Evolutionary conservation across 768 basidiomycete species (phyloP), one percentile per base, ranked within the genome.

Genomic region (Amyloporia xantha): DNA sequence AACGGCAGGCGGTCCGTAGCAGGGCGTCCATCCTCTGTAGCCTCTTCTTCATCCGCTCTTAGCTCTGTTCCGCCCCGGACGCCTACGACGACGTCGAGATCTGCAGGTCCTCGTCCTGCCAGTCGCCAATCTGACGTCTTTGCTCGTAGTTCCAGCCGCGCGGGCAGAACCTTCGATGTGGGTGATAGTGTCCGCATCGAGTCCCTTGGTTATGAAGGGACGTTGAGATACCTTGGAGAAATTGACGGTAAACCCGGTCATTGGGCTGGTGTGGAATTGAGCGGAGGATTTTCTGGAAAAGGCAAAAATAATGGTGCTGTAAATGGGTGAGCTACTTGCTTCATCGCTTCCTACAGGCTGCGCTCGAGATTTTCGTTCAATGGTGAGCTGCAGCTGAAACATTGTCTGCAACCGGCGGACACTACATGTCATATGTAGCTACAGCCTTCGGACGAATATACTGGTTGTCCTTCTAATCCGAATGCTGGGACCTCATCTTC

Each of bases 221-320:
- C 71, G 7, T 66, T 98, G 38, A 71, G 80, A 52, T 97, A 81
- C 66, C 53, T 94, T 15, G 95, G 95, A 4, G 77, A 80, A 56
- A 93, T 96, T 48, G 84, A 88, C 15, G 90, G 90, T 44, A 97
- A 97, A 65, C 74, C 79, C 2, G 95, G 94, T 3, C 68, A 83
- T 5, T 99, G 91, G 89, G 95, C 90, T 13, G 95, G 95, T 12
- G 90, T 99, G 19, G 91, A 97, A 66, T 73, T 99, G 19, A 71
- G 79, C 56, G 85, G 84, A 28, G 88, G 89, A 5, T 95, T 92
- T 62, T 66, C 76, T 15, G 93, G 95, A 17, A 89, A 87, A 64
- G 95, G 95, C 1, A 99, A 98, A 71, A 99, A 99, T 59, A 81
- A 97, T 58, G 95, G 95, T 27, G 78, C 81, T 39, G 93, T 95